phyloP scores from a whole-genome alignment of 2,329 filamentous ascomycete genomes.

The Phaeosphaeria sp. region DNA sequence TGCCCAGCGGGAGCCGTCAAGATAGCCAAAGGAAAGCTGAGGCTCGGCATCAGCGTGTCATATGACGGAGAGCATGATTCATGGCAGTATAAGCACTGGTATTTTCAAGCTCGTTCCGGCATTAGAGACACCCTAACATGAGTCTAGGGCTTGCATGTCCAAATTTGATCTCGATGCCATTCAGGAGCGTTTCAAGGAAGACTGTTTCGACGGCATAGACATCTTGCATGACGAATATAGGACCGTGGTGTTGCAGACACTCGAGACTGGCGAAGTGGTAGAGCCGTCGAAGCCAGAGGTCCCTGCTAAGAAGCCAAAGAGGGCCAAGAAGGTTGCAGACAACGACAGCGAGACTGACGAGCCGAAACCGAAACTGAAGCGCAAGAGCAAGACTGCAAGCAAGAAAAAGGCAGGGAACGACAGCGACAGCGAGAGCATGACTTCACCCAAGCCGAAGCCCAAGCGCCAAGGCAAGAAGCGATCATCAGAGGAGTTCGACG shows the following conservation, averaged over 20 bases:
- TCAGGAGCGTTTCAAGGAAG: slow-evolving; percentile 60
- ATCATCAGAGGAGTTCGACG: slow-evolving; percentile 4
- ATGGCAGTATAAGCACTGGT: slow-evolving; percentile 88
- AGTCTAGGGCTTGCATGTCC: slow-evolving; percentile 80
- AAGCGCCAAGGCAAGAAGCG: slow-evolving; percentile 17
- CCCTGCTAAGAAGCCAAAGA: slow-evolving; percentile 37
- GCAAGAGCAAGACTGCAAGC: neutral
- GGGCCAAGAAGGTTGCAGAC: slow-evolving; percentile 16
- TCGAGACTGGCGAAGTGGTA: slow-evolving; percentile 78
- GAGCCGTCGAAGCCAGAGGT: slow-evolving; percentile 46
- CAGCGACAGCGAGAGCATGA: neutral
- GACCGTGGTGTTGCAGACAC: slow-evolving; percentile 72
- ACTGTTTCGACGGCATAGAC: slow-evolving; percentile 77
- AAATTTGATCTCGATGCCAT: slow-evolving; percentile 71
- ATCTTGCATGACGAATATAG: slow-evolving; percentile 70
- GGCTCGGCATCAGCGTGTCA: slow-evolving; percentile 65
- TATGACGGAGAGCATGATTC: slow-evolving; percentile 56
- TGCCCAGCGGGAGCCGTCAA: slow-evolving; percentile 75
- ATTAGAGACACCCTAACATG: slow-evolving; percentile 17
- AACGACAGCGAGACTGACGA: slow-evolving; percentile 8
- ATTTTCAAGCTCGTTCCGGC: slow-evolving; percentile 39
- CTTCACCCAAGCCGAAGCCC: slow-evolving; percentile 1
- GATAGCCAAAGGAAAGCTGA: slow-evolving; percentile 79
- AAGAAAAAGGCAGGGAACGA: slow-evolving; percentile 1
- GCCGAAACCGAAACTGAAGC: slow-evolving; percentile 2